Base-by-base conservation (phyloP, 768 basidiomycete species). In the Calvatia gigantea region DNA sequence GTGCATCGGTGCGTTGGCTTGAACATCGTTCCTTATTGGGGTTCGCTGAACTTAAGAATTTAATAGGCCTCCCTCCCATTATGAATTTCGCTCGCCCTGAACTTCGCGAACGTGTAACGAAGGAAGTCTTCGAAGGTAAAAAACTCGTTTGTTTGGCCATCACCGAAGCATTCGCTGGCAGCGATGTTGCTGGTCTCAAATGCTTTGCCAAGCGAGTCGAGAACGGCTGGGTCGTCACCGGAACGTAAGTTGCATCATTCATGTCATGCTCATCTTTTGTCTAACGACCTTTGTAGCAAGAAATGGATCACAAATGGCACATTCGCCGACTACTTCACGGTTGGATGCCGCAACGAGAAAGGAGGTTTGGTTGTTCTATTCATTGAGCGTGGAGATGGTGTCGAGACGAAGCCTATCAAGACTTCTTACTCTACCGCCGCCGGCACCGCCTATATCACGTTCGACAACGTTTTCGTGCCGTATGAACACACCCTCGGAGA, bases 231-330 rank as follows among this genome's bases (percentile, higher is more conserved):
- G 76, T 86, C n/a, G 85, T 95, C 54, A 89, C 82, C 53, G 94
- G 93, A 48, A 89, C 87, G 48, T 91, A 85, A 71, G 69, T 60
- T 4, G 43, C 14, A 12, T 29, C 7, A 29, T 21, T 21, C 39
- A 42, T n/a, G 12, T 32, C 17, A 45, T 9, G 12, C 2, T 7
- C 19, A 21, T 21, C 41, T 47, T 15, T 23, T 25, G 12, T 47
- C 37, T 51, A 38, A n/a, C 9, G 28, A 29, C 47, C 43, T n/a
- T 43, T 19, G 38, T 37, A 50, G n/a, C n/a, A 51, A 71, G 69
- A 88, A 87, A 73, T 91, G 89, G 89, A 89, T 91, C 60, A 89
- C 88, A 38, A 91, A 92, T 61, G 86, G 85, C 57, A 81, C 78
- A 39, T 86, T 84, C 62, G 77, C 82, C 25, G 87, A 90, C 67